phyloP scores from a whole-genome alignment of 257 asterid genomes.

The Jacaranda mimosifolia region DNA sequence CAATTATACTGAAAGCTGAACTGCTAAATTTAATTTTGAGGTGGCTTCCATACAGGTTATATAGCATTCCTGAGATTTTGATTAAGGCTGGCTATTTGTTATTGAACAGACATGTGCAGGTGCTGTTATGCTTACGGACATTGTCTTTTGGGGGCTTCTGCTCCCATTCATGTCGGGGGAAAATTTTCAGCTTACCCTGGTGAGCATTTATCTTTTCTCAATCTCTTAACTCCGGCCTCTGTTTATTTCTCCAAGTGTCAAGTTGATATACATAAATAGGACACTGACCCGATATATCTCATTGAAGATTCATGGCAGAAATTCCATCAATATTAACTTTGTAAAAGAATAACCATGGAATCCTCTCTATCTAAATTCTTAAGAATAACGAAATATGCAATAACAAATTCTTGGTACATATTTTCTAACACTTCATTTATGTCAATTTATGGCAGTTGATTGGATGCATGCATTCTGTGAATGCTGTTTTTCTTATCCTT shows the following conservation, averaged over 20 bases:
- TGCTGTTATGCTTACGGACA: constrained; percentile 84
- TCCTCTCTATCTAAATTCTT: neutral
- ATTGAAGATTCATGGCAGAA: too few relatives aligned
- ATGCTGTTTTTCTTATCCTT: constrained; percentile 79
- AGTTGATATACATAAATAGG: neutral
- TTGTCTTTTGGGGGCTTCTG: constrained; percentile 86
- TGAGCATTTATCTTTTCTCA: constrained; percentile 35
- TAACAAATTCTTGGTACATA: neutral
- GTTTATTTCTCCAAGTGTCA: neutral
- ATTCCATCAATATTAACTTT: too few relatives aligned
- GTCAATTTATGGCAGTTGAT: constrained; percentile 59
- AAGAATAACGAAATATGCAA: neutral
- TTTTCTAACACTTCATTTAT: constrained; percentile 13
- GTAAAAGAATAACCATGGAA: neutral
- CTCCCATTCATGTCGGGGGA: constrained; percentile 86
- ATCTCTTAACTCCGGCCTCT: neutral
- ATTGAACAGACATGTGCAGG: constrained; percentile 74
- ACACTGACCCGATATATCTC: too few relatives aligned
- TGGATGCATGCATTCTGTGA: constrained; percentile 87
- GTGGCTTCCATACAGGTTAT: neutral
- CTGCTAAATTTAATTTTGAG: neutral
- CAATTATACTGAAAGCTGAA: neutral
- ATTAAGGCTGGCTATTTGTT: constrained; percentile 12
- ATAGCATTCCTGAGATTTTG: neutral
- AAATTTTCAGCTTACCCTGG: constrained; percentile 77